Percentiles rank a stretch among this genome's conserved stretches.
Evolutionary conservation across 768 basidiomycete genomes (phyloP).

Genomic region (Pulveroboletus sp.): DNA sequence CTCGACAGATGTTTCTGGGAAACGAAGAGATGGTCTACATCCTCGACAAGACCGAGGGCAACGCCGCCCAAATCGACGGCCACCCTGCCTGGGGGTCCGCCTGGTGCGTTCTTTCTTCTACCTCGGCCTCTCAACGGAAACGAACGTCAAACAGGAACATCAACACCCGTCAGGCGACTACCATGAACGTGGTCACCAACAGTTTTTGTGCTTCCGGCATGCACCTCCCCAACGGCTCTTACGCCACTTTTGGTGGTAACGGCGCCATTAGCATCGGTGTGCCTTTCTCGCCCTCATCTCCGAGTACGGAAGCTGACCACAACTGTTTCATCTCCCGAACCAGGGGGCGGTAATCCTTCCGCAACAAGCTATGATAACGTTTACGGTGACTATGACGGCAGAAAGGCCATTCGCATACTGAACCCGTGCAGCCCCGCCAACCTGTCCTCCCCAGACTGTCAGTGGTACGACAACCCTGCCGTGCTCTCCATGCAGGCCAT

Average conservation of each 20-base stretch:
- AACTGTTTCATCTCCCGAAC: slow-evolving; percentile 3
- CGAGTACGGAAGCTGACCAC: slow-evolving; percentile 28
- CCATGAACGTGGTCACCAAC: slow-evolving; percentile 50
- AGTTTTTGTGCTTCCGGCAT: slow-evolving; percentile 76
- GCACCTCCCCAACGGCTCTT: slow-evolving; percentile 77
- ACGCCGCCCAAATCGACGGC: slow-evolving; percentile 55
- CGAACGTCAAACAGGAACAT: slow-evolving; percentile 14
- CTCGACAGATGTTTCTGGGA: slow-evolving; percentile 67
- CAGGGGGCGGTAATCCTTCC: slow-evolving; percentile 32
- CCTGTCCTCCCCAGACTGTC: slow-evolving; percentile 44
- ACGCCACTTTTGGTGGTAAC: slow-evolving; percentile 70
- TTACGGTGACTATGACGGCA: slow-evolving; percentile 78
- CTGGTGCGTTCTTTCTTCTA: slow-evolving; percentile 37
- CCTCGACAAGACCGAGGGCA: slow-evolving; percentile 82
- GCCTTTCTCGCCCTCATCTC: not conserved
- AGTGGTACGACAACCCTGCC: slow-evolving; percentile 67
- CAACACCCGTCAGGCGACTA: slow-evolving; percentile 14
- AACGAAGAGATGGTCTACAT: slow-evolving; percentile 80
- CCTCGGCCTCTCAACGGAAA: not conserved
- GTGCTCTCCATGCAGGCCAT: slow-evolving; percentile 56
- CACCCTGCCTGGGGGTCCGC: slow-evolving; percentile 74
- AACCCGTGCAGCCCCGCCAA: slow-evolving; percentile 58
- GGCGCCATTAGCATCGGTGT: slow-evolving; percentile 52
- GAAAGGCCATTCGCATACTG: slow-evolving; percentile 73
- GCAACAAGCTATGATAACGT: slow-evolving; percentile 43